Base-by-base conservation (phyloP, 305 asterid species). In the Fraxinus floribunda region DNA sequence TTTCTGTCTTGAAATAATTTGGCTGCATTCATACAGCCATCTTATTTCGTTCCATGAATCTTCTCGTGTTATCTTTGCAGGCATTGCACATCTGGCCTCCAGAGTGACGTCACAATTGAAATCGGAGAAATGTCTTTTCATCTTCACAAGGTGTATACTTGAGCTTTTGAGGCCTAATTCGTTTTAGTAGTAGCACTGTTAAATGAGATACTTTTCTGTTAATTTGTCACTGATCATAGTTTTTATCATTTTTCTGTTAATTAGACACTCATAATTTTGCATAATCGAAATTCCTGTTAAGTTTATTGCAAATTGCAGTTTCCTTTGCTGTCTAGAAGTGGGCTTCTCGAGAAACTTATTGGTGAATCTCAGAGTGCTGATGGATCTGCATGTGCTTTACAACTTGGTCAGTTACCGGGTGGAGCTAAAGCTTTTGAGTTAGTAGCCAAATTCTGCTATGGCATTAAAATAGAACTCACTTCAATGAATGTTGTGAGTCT, bases 51-150 rank as follows among this genome's bases (percentile, higher is more conserved):
- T 60, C 74, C 3, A 8, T 35, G 9, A 57, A 26, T 0, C 6
- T 80, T 79, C 18, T 34, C 22, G 6, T 78, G 57, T 82, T 76
- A 18, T 78, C 1, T 79, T 68, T 82, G 78, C 86, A 95, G 98
- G 97, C 89, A 88, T 66, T 91, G 96, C 88, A 83, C 88, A 16
- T 90, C 97, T 16, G 98, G 99, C 38, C 97, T 95, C 79, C 92
- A 89, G 6, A 95, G 98, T 81, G 98, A 95, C 80, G 85, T 94
- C 81, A 87, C 93, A 0, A 85, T 95, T 71, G 97, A 94, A 83
- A 89, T 95, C 32, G 98, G 93, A 60, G 97, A 95, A 84, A 92
- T 91, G 95, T 88, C 91, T 16, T 95, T 95, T 87, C 92, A 93
- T 90, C 97, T 95, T 72, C 98, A 95, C 87, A 95, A 94, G 99